Evolutionary conservation across 2,329 filamentous ascomycete species (phyloP).

Genomic region (Pestalotiopsis sp.): DNA sequence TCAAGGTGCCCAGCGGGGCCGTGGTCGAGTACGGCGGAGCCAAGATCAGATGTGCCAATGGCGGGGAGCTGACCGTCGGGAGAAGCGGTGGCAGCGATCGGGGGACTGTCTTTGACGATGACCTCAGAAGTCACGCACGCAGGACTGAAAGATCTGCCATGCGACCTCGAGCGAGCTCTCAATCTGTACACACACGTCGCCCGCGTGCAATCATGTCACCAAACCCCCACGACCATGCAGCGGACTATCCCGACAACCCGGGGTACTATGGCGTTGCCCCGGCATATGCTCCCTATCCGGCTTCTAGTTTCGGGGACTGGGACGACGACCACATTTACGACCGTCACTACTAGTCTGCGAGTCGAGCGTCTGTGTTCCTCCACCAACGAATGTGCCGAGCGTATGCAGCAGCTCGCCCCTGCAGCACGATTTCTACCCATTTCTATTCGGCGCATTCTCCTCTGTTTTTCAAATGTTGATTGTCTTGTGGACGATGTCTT

Average conservation of each 20-base stretch:
- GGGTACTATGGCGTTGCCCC: not conserved
- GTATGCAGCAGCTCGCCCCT: too few relatives aligned
- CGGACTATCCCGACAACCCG: conserved; percentile 16
- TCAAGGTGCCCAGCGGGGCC: conserved; percentile 60
- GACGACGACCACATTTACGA: not conserved
- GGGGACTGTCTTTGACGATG: conserved; percentile 52
- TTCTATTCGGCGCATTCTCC: too few relatives aligned
- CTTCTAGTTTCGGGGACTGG: not conserved
- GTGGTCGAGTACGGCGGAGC: conserved; percentile 58
- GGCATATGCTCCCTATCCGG: conserved; percentile 8
- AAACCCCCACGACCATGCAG: conserved; percentile 19
- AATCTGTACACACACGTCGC: conserved; percentile 45
- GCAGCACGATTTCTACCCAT: too few relatives aligned
- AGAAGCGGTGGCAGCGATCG: conserved; percentile 52
- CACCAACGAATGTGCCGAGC: too few relatives aligned
- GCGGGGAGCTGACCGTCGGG: conserved; percentile 61
- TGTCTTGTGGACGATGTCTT: conserved; percentile 10
- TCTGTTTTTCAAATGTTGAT: too few relatives aligned
- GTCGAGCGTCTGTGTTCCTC: too few relatives aligned
- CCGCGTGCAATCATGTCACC: not conserved
- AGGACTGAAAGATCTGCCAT: conserved; percentile 47
- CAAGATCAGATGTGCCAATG: conserved; percentile 61
- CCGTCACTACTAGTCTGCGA: not conserved
- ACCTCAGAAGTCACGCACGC: conserved; percentile 38
- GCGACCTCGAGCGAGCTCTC: conserved; percentile 51